A percentile compares a stretch with the other conserved stretches of the same genome.
Conservation (phyloP, 768 basidiomycete genomes). For the Collybia nuda region DNA sequence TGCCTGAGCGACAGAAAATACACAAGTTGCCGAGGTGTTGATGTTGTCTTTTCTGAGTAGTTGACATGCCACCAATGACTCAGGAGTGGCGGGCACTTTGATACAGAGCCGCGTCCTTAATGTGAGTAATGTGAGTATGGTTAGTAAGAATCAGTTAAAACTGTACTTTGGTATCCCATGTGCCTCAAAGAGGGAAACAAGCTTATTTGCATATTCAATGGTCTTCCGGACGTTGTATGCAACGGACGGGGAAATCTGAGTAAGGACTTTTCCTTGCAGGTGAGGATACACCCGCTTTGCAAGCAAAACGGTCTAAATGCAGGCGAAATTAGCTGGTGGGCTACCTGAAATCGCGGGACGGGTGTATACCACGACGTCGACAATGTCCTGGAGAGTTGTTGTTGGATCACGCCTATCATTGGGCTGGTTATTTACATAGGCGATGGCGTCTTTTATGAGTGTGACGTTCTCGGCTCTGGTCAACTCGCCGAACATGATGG, state of each 20-base stretch:
- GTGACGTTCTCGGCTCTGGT: constrained; percentile 26
- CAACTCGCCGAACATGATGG: constrained; percentile 37
- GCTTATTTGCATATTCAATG: constrained; percentile 38
- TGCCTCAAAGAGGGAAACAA: constrained; percentile 39
- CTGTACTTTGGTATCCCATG: constrained; percentile 40
- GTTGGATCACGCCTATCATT: constrained; percentile 8
- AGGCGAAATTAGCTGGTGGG: too few relatives aligned
- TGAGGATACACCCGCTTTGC: constrained; percentile 43
- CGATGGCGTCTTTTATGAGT: constrained; percentile 31
- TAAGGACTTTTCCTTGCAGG: constrained; percentile 41
- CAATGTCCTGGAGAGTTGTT: constrained; percentile 22
- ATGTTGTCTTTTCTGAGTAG: constrained; percentile 44
- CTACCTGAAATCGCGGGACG: too few relatives aligned
- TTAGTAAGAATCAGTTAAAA: background rate
- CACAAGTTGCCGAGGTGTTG: constrained; percentile 51
- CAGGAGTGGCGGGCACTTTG: constrained; percentile 58
- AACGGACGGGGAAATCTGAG: constrained; percentile 39
- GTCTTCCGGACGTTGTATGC: constrained; percentile 42
- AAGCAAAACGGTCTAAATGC: constrained; percentile 29
- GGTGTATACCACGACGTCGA: too few relatives aligned
- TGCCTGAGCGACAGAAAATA: constrained; percentile 57
- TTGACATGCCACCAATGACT: constrained; percentile 49
- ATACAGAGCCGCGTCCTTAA: constrained; percentile 47
- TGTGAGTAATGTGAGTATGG: background rate
- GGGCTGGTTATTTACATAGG: constrained; percentile 17